Evolutionary conservation across 306 rosid genomes (phyloP).

Genomic region (Cucurbita maxima): DNA sequence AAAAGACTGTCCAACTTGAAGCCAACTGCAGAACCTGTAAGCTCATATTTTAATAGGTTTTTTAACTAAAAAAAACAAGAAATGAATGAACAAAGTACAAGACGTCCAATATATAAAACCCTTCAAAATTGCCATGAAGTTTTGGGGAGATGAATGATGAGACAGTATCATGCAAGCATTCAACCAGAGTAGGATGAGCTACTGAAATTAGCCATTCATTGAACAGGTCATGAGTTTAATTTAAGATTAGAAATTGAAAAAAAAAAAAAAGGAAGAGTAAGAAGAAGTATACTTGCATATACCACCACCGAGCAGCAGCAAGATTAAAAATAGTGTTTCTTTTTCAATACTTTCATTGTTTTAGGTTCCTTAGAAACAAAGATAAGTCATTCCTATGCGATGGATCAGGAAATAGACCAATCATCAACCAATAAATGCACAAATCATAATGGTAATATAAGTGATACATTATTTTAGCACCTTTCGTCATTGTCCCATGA

Average conservation of each 20-base stretch:
- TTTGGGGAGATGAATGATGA: neutral
- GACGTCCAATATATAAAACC: neutral
- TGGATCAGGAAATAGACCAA: neutral
- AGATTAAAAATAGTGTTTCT: neutral
- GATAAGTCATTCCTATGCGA: neutral
- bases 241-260: neutral
- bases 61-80: neutral
- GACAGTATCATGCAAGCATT: neutral
- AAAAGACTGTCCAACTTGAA: slow-evolving; percentile 94
- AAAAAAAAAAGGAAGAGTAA: neutral
- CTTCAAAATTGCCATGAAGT: neutral
- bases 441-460: neutral
- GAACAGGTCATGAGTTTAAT: neutral
- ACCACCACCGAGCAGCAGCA: neutral
- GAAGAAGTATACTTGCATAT: neutral
- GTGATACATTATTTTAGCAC: neutral
- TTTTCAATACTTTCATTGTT: neutral
- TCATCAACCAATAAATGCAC: neutral
- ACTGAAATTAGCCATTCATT: neutral
- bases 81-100: neutral
- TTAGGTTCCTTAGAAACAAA: neutral
- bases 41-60: neutral
- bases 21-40: slow-evolving; percentile 88
- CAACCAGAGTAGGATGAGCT: neutral
- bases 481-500: neutral